Evolutionary conservation across 257 asterid genomes (phyloP).

Genomic region (Solanum pennellii): DNA sequence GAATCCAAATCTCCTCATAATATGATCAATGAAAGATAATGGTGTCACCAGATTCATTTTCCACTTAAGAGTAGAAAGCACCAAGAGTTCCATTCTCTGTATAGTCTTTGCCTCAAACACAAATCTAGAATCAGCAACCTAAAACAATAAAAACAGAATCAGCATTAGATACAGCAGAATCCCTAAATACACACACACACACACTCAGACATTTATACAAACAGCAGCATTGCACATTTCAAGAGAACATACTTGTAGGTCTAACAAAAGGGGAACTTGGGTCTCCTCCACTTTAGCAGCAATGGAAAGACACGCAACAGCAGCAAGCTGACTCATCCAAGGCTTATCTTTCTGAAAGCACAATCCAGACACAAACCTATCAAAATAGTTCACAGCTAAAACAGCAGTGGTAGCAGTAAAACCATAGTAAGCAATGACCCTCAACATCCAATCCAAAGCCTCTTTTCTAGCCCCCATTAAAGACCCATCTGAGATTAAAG

Average conservation of each 20-base stretch:
- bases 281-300: slow-evolving; percentile 97
- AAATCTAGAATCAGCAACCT: slow-evolving; percentile 62
- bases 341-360: slow-evolving; percentile 81
- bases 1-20: slow-evolving; percentile 59
- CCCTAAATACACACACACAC: neutral
- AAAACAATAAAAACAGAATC: slow-evolving; percentile 7
- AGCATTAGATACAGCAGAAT: neutral
- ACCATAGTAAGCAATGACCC: slow-evolving; percentile 48
- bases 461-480: slow-evolving; percentile 38
- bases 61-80: slow-evolving; percentile 73
- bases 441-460: slow-evolving; percentile 64
- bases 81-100: slow-evolving; percentile 81
- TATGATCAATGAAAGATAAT: slow-evolving; percentile 69
- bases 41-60: slow-evolving; percentile 86
- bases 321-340: slow-evolving; percentile 88
- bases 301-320: slow-evolving; percentile 88
- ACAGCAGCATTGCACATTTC: slow-evolving; percentile 13
- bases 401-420: slow-evolving; percentile 51
- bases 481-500: slow-evolving; percentile 26
- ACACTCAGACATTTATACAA: slow-evolving; percentile 19
- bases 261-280: slow-evolving; percentile 73
- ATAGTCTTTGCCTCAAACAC: slow-evolving; percentile 79
- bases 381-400: slow-evolving; percentile 58
- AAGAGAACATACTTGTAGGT: slow-evolving; percentile 60
- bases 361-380: slow-evolving; percentile 47